Evolutionary conservation across 177 flowering plant genomes (phyloP), one percentile per base, ranked within the genome.

Genomic region (Vitis hybrid): DNA sequence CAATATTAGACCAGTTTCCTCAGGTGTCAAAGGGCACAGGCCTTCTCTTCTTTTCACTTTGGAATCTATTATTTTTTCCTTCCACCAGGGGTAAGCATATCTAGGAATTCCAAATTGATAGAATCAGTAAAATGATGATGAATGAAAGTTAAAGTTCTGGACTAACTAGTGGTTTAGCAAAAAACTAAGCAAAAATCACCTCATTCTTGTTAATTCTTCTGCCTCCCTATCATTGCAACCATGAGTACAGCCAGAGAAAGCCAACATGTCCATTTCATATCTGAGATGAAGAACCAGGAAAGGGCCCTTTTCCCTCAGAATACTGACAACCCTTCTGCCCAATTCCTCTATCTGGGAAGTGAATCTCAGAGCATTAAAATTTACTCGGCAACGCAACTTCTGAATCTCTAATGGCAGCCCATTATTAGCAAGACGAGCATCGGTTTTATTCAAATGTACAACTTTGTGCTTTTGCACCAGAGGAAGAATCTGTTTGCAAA

Each of bases 211-310:
- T 39, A 87, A 70, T 61, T 87, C 87, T 19, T 83, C 78, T 5
- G 72, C 88, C 68, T 87, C 88, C n/a, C 76, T 78, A 54, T 26
- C 56, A 65, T 67, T 80, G 76, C 90, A 86, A 26, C 88, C 90
- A 31, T 76, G 87, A 69, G 79, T 80, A 77, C 90, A 86, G 59
- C 90, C 90, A 57, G 90, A 86, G 72, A 86, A 86, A 14, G 90
- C 85, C 73, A 86, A 72, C 90, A 86, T 86, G 74, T 86, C 90
- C 90, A 86, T 86, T 68, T 87, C 90, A 70, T 87, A 85, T 70
- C 90, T 80, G 10, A 87, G 87, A 76, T 87, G 90, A 68, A 87
- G 90, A 29, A 83, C 90, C 52, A 85, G 57, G 61, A 85, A 85
- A 26, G 90, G 88, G 3, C 88, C 87, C 61, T 74, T 83, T 52